phyloP scores from a whole-genome alignment of 2,329 filamentous ascomycete genomes.

The Stagonosporopsis rhizophila region DNA sequence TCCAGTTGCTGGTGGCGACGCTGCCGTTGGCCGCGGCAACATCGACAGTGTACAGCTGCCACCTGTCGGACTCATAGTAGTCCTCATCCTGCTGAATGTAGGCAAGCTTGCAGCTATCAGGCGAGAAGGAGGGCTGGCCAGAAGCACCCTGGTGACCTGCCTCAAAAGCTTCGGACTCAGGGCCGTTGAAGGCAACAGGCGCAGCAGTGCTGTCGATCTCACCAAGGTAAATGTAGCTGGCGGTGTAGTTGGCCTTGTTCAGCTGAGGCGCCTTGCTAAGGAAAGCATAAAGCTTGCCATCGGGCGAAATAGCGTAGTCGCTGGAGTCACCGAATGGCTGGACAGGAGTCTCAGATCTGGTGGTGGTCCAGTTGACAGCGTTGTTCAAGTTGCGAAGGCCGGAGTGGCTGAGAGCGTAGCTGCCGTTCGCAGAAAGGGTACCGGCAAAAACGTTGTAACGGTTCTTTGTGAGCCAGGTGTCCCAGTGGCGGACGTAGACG shows the following conservation, averaged over 20 bases:
- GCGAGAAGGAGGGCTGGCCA: slow-evolving; percentile 74
- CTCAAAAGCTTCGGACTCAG: slow-evolving; percentile 32
- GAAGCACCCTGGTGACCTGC: slow-evolving; percentile 68
- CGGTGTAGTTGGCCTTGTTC: slow-evolving; percentile 77
- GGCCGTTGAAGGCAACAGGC: slow-evolving; percentile 44
- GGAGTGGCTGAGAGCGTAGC: slow-evolving; percentile 36
- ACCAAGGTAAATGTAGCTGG: slow-evolving; percentile 80
- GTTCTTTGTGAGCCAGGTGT: slow-evolving; percentile 73
- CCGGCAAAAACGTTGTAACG: slow-evolving; percentile 78
- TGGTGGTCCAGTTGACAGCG: slow-evolving; percentile 63
- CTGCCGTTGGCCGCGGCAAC: slow-evolving; percentile 29
- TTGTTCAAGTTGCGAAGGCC: slow-evolving; percentile 64
- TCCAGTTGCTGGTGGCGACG: slow-evolving; percentile 41
- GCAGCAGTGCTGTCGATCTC: slow-evolving; percentile 66
- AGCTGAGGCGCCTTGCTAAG: slow-evolving; percentile 76
- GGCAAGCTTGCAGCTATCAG: slow-evolving; percentile 71
- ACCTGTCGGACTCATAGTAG: slow-evolving; percentile 81
- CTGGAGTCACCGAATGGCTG: slow-evolving; percentile 77
- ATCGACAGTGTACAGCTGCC: slow-evolving; percentile 54
- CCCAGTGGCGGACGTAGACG: slow-evolving; percentile 84
- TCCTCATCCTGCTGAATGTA: slow-evolving; percentile 76
- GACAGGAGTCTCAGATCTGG: slow-evolving; percentile 69
- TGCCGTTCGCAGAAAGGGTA: slow-evolving; percentile 54
- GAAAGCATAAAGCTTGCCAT: slow-evolving; percentile 68
- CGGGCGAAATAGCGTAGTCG: slow-evolving; percentile 76